Percentiles rank a stretch among this genome's conserved stretches.
Conservation (phyloP, 225 moss, liverwort and hornwort species). For the Bryum argenteum region DNA sequence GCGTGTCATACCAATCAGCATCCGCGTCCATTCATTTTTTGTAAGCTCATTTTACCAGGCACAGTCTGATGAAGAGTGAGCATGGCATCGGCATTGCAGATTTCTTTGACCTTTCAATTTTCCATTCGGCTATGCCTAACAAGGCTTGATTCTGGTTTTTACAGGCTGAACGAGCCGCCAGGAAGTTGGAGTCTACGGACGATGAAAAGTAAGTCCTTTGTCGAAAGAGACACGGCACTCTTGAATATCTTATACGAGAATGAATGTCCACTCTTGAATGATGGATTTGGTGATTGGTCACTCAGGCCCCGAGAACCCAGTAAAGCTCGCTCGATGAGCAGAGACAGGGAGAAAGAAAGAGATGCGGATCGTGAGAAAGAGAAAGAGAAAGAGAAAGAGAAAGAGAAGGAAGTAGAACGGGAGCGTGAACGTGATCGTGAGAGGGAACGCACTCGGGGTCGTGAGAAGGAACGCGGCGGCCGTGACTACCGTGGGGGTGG, state of each 20-base stretch:
- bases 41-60: slow-evolving; percentile 59
- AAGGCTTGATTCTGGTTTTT: slow-evolving; percentile 19
- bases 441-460: slow-evolving; percentile 62
- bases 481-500: slow-evolving; percentile 68
- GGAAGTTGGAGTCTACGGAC: slow-evolving; percentile 64
- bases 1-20: slow-evolving; percentile 59
- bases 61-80: slow-evolving; percentile 29
- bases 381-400: slow-evolving; percentile 52
- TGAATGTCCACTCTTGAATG: slow-evolving; percentile 1
- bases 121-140: neutral
- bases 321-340: slow-evolving; percentile 56
- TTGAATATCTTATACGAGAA: too few relatives aligned
- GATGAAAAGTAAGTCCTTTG: slow-evolving; percentile 77
- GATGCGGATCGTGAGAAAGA: slow-evolving; percentile 50
- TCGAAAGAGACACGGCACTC: too few relatives aligned
- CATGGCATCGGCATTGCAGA: slow-evolving; percentile 19
- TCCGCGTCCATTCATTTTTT: slow-evolving; percentile 60
- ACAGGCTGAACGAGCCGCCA: slow-evolving; percentile 76
- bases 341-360: slow-evolving; percentile 79
- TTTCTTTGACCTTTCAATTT: slow-evolving; percentile 13
- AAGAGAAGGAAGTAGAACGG: slow-evolving; percentile 57
- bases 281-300: slow-evolving; percentile 17
- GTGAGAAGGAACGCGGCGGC: slow-evolving; percentile 67
- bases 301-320: slow-evolving; percentile 70
- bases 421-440: slow-evolving; percentile 68